Evolutionary conservation across 2,329 filamentous ascomycete genomes (phyloP).

Genomic region (Orbilia ellipsospora): DNA sequence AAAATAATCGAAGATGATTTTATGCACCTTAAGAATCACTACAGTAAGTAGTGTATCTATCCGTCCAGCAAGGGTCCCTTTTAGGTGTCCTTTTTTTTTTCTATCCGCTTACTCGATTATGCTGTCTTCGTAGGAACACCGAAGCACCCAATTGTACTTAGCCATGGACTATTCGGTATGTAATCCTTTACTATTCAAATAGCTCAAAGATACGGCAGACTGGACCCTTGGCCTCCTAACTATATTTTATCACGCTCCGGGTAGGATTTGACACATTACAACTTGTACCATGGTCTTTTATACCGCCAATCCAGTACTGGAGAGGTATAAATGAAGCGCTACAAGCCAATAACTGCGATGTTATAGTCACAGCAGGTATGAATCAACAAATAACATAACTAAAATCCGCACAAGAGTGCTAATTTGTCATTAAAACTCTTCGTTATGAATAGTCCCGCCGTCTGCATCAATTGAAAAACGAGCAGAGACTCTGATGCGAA

Average conservation of each 20-base stretch:
- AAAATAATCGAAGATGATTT: slow-evolving; percentile 52
- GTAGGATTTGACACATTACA: slow-evolving; percentile 51
- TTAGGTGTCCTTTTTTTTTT: neutral
- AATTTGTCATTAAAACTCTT: too few species aligned
- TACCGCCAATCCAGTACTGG: slow-evolving; percentile 67
- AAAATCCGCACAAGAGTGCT: too few species aligned
- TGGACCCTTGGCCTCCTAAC: neutral
- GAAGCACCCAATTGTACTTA: slow-evolving; percentile 72
- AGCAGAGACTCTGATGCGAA: slow-evolving; percentile 69
- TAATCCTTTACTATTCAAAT: neutral
- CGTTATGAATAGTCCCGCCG: slow-evolving; percentile 66
- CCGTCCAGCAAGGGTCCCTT: neutral
- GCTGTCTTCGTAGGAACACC: slow-evolving; percentile 64
- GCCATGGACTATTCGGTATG: slow-evolving; percentile 74
- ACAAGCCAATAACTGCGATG: slow-evolving; percentile 67
- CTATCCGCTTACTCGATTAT: neutral
- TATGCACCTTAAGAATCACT: slow-evolving; percentile 40
- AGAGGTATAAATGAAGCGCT: slow-evolving; percentile 72
- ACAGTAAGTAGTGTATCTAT: slow-evolving; percentile 22
- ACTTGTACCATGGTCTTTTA: slow-evolving; percentile 37
- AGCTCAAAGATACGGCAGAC: neutral
- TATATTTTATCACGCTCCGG: slow-evolving; percentile 62
- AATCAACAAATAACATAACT: too few species aligned
- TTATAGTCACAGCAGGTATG: slow-evolving; percentile 68
- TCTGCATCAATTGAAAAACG: slow-evolving; percentile 72